These are phyloP conservation scores for Diaporthe ampelina DNA, from an alignment of 2,329 filamentous ascomycete genomes.

Conservation along the genomic window DNA sequence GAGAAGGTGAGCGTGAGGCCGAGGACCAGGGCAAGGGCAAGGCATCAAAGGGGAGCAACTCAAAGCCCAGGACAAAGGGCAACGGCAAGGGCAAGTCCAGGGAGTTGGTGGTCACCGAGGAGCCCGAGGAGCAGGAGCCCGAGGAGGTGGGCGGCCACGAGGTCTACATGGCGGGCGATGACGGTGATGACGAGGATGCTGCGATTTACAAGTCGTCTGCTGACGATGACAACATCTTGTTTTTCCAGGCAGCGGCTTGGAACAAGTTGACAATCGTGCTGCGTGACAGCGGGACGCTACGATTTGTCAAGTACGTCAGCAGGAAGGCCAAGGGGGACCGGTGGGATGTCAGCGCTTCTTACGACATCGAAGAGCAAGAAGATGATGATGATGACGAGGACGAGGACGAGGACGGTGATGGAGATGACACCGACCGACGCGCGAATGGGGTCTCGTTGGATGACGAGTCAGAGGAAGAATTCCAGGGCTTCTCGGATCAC, in stretches of 20 bases:
- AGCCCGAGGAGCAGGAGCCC: slow-evolving; percentile 47
- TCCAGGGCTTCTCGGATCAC: slow-evolving; percentile 67
- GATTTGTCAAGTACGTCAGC: slow-evolving; percentile 98
- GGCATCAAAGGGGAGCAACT: slow-evolving; percentile 49
- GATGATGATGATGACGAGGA: slow-evolving; percentile 50
- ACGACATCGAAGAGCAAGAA: slow-evolving; percentile 76
- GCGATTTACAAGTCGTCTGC: slow-evolving; percentile 86
- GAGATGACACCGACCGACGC: slow-evolving; percentile 44
- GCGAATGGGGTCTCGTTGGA: slow-evolving; percentile 45
- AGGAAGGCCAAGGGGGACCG: slow-evolving; percentile 85
- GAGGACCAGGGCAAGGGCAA: slow-evolving; percentile 50
- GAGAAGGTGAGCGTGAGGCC: slow-evolving; percentile 53
- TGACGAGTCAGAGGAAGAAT: slow-evolving; percentile 68
- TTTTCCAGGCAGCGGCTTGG: slow-evolving; percentile 79
- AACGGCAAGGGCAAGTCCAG: slow-evolving; percentile 50
- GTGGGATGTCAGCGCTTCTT: slow-evolving; percentile 89
- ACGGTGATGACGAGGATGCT: slow-evolving; percentile 76
- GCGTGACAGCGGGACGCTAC: slow-evolving; percentile 85
- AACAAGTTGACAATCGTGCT: slow-evolving; percentile 93
- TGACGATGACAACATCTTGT: slow-evolving; percentile 81
- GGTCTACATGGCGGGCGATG: slow-evolving; percentile 94
- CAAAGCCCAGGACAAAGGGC: slow-evolving; percentile 49
- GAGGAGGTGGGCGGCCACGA: slow-evolving; percentile 82
- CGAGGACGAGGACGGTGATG: slow-evolving; percentile 51
- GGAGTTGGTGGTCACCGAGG: slow-evolving; percentile 46